Conservation (phyloP, 345 rosid genomes). For the Eucalyptus curtisii region DNA sequence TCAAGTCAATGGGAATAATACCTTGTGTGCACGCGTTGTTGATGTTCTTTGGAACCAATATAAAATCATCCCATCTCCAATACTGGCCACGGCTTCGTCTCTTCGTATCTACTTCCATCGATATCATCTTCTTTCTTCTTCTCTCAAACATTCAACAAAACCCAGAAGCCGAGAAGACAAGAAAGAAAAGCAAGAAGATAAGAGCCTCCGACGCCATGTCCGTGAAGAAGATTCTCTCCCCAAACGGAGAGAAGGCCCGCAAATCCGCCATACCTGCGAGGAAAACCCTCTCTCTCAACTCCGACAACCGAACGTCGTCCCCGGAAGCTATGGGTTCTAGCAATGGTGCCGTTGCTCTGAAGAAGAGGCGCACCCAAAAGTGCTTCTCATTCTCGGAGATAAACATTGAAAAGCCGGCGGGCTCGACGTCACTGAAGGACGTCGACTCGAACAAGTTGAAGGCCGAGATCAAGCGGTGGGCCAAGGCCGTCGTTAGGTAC, state of each 20-base stretch:
- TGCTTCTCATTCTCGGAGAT: conserved; percentile 52
- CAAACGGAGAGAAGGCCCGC: background rate
- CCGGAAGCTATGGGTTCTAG: background rate
- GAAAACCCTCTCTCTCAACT: background rate
- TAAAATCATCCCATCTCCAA: background rate
- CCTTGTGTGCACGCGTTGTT: background rate
- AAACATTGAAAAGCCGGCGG: conserved; percentile 19
- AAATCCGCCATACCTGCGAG: conserved; percentile 3
- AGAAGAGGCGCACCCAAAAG: background rate
- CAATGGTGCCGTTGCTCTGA: background rate
- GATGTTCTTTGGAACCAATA: background rate
- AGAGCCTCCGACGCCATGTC: conserved; percentile 19
- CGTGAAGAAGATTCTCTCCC: conserved; percentile 10
- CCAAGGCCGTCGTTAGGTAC: conserved; percentile 60
- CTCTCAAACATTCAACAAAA: background rate
- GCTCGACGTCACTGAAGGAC: conserved; percentile 27
- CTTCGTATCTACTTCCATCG: background rate
- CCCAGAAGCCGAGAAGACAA: background rate
- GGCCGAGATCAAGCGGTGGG: conserved; percentile 70
- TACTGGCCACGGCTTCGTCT: background rate
- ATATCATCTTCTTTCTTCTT: background rate
- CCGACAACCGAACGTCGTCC: background rate
- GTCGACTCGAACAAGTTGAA: conserved; percentile 59
- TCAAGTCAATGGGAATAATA: conserved; percentile 12
- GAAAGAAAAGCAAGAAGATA: background rate